These are phyloP conservation scores for Phialophora macrospora DNA, from an alignment of 2,329 filamentous ascomycete genomes.

Conservation along the genomic window DNA sequence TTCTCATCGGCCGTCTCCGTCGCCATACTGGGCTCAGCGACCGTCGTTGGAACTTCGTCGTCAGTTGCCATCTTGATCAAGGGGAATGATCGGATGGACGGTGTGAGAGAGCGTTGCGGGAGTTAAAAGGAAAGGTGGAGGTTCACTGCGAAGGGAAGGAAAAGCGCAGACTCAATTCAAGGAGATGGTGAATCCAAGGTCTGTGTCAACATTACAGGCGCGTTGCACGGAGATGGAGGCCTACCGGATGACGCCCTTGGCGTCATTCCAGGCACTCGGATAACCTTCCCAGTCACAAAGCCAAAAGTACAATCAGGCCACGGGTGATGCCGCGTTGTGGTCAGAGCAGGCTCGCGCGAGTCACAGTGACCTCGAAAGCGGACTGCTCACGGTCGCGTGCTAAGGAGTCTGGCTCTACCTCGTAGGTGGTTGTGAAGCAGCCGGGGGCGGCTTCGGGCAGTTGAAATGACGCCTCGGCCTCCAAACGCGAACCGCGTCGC, in stretches of 20 bases:
- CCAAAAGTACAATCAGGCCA: no score
- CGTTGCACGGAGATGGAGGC: not conserved
- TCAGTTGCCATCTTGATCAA: not conserved
- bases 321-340: no score
- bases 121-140: not conserved
- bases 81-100: not conserved
- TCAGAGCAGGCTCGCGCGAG: no score
- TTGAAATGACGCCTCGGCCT: conserved; percentile 7
- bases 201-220: not conserved
- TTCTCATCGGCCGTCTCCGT: conserved; percentile 13
- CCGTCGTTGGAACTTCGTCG: not conserved
- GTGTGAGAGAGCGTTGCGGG: not conserved
- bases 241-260: not conserved
- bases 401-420: no score
- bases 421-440: not conserved
- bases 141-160: not conserved
- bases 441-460: not conserved
- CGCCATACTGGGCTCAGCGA: conserved; percentile 16
- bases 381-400: no score
- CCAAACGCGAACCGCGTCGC: conserved; percentile 21
- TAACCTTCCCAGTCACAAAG: not conserved
- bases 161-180: not conserved
- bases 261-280: not conserved
- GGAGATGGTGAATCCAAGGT: not conserved
- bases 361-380: no score